Evolutionary conservation across 2,329 filamentous ascomycete genomes (phyloP), one percentile per base, ranked within the genome.

Genomic region (Ophidiomyces ophidiicola): DNA sequence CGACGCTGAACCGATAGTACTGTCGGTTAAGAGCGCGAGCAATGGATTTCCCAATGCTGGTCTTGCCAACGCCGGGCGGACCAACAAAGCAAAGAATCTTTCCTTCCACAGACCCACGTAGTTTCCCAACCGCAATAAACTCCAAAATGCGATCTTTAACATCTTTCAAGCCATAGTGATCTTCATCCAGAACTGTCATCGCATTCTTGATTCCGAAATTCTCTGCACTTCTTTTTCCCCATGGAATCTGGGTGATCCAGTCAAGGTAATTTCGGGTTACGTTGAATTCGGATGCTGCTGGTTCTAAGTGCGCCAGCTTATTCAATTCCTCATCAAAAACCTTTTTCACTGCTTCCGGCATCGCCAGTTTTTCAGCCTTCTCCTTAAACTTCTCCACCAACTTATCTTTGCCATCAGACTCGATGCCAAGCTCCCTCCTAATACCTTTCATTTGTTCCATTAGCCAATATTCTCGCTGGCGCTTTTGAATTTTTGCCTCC

Each of bases 391-490:
- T 93, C 60, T 96, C 90, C 1, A 98, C 83, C 8, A 98, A 71
- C 65, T 96, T 96, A 55, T 98, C 90, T 63, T 96, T 98, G 48
- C 92, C 90, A 55, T 98, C 90, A 4, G 85, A 93, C 59, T 98
- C 92, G 38, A 98, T 84, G 15, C 92, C 90, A 34, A 98, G 75
- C 62, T 98, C 90, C 43, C 90, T 76, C 43, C 85, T 81, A 55
- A 98, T 98, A 18, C 87, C 90, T 68, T 96, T 96, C 87, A 98
- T 94, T 60, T 98, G 92, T 63, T 98, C 90, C 85, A 94, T 92
- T 32, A 98, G 68, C 83, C 86, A 96, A 65, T 96, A 98, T 57
- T 98, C 90, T 37, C 90, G 78, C 59, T 98, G 90, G 20, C 88
- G 80, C 65, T 98, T 96, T 52, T 87, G 87, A 39, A 98, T 96